Evolutionary conservation across 305 asterid species (phyloP), one percentile per base, ranked within the genome.

Genomic region (Lippia alba): DNA sequence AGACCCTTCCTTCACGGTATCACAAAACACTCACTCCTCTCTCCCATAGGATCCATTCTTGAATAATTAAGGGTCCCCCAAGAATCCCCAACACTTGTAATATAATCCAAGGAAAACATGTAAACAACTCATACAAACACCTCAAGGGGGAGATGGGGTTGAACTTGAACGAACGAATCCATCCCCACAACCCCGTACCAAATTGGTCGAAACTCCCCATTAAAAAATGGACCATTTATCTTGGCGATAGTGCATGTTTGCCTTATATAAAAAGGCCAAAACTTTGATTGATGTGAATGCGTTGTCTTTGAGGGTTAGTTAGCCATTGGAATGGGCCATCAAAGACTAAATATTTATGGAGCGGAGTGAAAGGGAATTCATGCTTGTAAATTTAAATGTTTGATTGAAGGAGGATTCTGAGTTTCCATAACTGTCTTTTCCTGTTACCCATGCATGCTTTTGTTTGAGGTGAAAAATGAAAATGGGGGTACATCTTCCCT

Each of bases 371-470:
- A 67, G 44, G 46, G 6, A 34, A 67, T 46, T 62, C 61, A 66
- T 50, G 66, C 60, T 76, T 40, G 66, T 1, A 24, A 12, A 14
- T 69, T 46, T 46, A 50, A 5, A n/a, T 50, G 33, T 49, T 60
- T 49, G 0, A n/a, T n/a, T n/a, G n/a, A n/a, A n/a, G 3, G 53
- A 33, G 40, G 20, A 48, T 16, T 50, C 51, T 18, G 3, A 24
- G 30, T 24, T 24, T 24, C 30, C 30, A 40, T 5, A 20, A 39
- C 33, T 17, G 53, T 51, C 70, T 54, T 74, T 67, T 51, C 61
- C 75, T 64, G 8, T 61, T 74, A 34, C 48, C 79, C 16, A 70
- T 78, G 72, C 69, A 39, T 66, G 20, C 55, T 17, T 24, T 44
- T 36, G 18, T 2, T 40, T 19, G 9, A 60, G 44, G 15, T 44